Evolutionary conservation across 2,329 filamentous ascomycete species (phyloP), one percentile per base, ranked within the genome.

Genomic region (Lomentospora prolificans): DNA sequence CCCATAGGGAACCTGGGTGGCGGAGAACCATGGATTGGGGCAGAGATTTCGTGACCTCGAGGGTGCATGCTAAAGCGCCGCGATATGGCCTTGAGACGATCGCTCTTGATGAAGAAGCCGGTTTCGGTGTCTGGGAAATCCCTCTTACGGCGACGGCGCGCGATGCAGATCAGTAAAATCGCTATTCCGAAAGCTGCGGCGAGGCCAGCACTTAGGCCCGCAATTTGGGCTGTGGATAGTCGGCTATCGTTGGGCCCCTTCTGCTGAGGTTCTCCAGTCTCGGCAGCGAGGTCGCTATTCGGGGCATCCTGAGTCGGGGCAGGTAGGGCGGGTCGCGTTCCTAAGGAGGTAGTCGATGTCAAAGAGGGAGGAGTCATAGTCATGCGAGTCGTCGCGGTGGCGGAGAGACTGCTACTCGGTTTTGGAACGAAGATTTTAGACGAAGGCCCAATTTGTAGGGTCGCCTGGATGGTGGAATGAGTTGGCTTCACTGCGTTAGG

Each of bases 391-490:
- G 50, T 31, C 25, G 50, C 25, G 25, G 53, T 50, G 17, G 17
- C 14, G 3, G 44, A 22, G 14, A 14, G 6, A 2, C 44, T 12
- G 22, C 22, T n/a, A 25, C 22, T 33, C 9, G 36, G 48, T 3
- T 30, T 46, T 19, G 55, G 50, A 12, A 52, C 50, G n/a, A 46
- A 7, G 24, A 56, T n/a, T 10, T 50, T 27, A 17, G 55, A 52
- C 22, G 48, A 51, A 14, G n/a, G 27, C 19, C 51, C 50, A 50
- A 67, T 59, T 39, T 79, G 65, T 25, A 84, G 63, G 0, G 82
- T 84, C 22, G 81, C 82, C 27, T 79, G 78, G 53, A 86, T 75
- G 22, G 76, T 77, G 19, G 70, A 65, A 64, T 84, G 80, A 4
- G 82, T 86, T 55, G 78, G 78, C n/a, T 72, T 68, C 28, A 79